A percentile compares a stretch with the other conserved stretches of the same genome.
phyloP scores from a whole-genome alignment of 495 filamentous ascomycete genomes.

The Penicillium crystallinum region DNA sequence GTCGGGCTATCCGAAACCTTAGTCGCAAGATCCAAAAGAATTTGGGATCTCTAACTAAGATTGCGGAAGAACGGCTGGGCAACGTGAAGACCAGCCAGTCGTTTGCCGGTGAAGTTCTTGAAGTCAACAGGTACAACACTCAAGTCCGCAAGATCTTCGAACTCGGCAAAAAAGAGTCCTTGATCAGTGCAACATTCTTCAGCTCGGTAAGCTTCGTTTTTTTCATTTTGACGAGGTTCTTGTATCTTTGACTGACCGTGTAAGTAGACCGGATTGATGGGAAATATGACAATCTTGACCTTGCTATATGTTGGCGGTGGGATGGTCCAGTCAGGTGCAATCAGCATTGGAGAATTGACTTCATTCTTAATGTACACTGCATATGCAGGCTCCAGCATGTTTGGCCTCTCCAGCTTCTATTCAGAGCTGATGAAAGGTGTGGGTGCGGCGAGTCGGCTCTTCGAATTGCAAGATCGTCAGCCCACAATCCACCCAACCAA shows the following conservation, averaged over 20 bases:
- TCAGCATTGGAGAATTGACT: conserved; percentile 89
- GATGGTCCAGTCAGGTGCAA: conserved; percentile 79
- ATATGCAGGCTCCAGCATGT: conserved; percentile 85
- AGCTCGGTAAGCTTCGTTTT: conserved; percentile 48
- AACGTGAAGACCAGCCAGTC: conserved; percentile 95
- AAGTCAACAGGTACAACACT: conserved; percentile 83
- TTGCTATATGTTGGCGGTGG: conserved; percentile 85
- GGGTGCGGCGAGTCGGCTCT: conserved; percentile 87
- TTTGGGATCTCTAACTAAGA: conserved; percentile 85
- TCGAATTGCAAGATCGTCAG: conserved; percentile 91
- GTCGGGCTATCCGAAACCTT: conserved; percentile 76
- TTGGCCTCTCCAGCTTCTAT: conserved; percentile 92
- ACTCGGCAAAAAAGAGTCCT: conserved; percentile 76
- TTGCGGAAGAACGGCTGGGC: conserved; percentile 90
- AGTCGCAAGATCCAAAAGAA: conserved; percentile 90
- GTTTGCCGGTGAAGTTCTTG: conserved; percentile 86
- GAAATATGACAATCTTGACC: conserved; percentile 93
- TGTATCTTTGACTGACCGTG: conserved; percentile 12
- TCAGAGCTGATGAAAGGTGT: conserved; percentile 99
- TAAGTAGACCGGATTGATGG: conserved; percentile 69
- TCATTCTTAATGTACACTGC: conserved; percentile 98
- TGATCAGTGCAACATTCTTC: conserved; percentile 89
- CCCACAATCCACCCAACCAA: conserved; percentile 79
- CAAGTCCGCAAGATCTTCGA: conserved; percentile 90
- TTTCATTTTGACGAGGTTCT: not conserved